These are phyloP conservation scores for Phialophora verrucosa DNA, from an alignment of 2,329 filamentous ascomycete genomes.

Conservation along the genomic window DNA sequence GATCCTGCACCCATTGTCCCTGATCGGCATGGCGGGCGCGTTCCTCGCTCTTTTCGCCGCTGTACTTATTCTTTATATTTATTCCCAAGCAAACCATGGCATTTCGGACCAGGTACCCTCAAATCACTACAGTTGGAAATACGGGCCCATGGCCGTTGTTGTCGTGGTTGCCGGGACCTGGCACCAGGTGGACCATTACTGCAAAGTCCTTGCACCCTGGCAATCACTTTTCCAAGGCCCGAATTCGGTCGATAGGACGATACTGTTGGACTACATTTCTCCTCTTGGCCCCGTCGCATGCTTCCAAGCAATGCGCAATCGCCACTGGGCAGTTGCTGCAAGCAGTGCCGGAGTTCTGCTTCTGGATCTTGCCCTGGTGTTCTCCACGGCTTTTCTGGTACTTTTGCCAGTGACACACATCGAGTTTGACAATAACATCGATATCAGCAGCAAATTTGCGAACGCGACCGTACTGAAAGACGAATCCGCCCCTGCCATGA, in stretches of 20 bases:
- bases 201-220: conserved; percentile 43
- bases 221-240: conserved; percentile 39
- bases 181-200: conserved; percentile 25
- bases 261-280: conserved; percentile 44
- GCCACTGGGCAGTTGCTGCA: conserved; percentile 42
- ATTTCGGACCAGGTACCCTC: conserved; percentile 5
- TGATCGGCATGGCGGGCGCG: background rate
- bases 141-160: conserved; percentile 39
- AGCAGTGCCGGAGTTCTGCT: conserved; percentile 39
- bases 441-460: too few species aligned
- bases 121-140: conserved; percentile 34
- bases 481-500: too few species aligned
- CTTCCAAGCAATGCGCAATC: conserved; percentile 39
- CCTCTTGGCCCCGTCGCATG: conserved; percentile 38
- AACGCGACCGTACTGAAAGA: too few species aligned
- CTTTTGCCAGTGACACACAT: conserved; percentile 32
- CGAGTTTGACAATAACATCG: too few species aligned
- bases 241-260: conserved; percentile 39
- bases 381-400: conserved; percentile 41
- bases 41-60: conserved; percentile 13
- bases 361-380: conserved; percentile 38
- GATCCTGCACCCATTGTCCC: background rate
- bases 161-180: conserved; percentile 33
- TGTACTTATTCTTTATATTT: conserved; percentile 7
- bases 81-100: conserved; percentile 13